Percentiles rank a stretch among this genome's conserved stretches.
Conservation (phyloP, 2,329 filamentous ascomycete genomes). For the Ascocoryne sarcoides region DNA sequence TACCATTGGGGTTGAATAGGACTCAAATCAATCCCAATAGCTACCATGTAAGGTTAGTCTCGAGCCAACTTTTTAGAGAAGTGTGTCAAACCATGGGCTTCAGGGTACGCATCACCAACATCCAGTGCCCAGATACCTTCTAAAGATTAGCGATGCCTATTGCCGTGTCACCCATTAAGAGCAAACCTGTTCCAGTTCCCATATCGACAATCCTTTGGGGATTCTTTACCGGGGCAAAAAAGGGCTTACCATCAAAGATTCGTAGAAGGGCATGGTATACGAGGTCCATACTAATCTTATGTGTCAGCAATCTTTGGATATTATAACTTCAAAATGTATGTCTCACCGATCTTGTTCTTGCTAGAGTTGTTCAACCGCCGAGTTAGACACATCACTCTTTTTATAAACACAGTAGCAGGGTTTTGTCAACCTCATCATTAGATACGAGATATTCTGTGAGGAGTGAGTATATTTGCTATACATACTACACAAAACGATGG, state of each 20-base stretch:
- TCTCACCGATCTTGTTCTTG: slow-evolving; percentile 9
- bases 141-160: background rate
- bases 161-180: background rate
- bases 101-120: slow-evolving; percentile 15
- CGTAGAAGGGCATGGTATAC: slow-evolving; percentile 32
- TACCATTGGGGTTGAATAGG: slow-evolving; percentile 22
- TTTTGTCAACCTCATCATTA: slow-evolving; percentile 16
- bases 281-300: slow-evolving; percentile 10
- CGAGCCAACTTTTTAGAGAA: slow-evolving; percentile 8
- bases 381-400: no score
- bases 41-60: slow-evolving; percentile 4
- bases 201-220: slow-evolving; percentile 32
- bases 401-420: no score
- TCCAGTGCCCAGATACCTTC: slow-evolving; percentile 20
- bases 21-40: slow-evolving; percentile 24
- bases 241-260: slow-evolving; percentile 31
- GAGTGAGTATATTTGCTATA: background rate
- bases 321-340: slow-evolving; percentile 14
- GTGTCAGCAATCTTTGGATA: background rate
- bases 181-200: slow-evolving; percentile 31
- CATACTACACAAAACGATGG: background rate
- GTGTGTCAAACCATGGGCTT: slow-evolving; percentile 8
- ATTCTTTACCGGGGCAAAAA: slow-evolving; percentile 32
- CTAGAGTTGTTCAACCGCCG: slow-evolving; percentile 1
- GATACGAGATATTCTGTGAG: slow-evolving; percentile 12